Conservation (phyloP, 495 filamentous ascomycete genomes). For the Bacidia rubella region DNA sequence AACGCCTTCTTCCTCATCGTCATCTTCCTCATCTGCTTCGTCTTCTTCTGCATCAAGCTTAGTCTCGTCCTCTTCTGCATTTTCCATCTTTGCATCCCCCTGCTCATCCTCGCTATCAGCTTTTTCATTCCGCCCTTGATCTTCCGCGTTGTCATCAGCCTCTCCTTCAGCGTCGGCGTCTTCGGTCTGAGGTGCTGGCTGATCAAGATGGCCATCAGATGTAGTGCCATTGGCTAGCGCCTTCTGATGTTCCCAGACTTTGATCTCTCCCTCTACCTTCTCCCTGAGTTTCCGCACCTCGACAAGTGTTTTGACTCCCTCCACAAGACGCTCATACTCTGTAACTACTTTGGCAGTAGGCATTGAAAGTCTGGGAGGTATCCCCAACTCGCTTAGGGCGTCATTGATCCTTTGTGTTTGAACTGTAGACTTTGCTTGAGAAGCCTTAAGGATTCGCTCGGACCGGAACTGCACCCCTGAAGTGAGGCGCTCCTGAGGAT, state of each 20-base stretch:
- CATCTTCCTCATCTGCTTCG: conserved; percentile 2
- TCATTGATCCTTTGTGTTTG: conserved; percentile 70
- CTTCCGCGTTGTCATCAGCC: not conserved
- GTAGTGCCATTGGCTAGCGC: conserved; percentile 28
- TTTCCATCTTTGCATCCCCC: conserved; percentile 1
- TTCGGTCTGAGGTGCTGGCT: conserved; percentile 15
- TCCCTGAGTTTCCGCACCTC: conserved; percentile 74
- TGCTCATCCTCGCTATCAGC: not conserved
- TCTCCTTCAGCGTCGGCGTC: not conserved
- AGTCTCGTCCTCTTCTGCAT: conserved; percentile 17
- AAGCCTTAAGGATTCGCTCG: conserved; percentile 69
- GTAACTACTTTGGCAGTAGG: conserved; percentile 69
- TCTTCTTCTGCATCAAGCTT: not conserved
- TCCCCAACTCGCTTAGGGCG: conserved; percentile 63
- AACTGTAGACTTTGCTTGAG: conserved; percentile 67
- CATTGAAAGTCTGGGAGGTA: conserved; percentile 68
- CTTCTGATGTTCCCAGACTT: conserved; percentile 51
- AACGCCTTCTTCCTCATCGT: not conserved
- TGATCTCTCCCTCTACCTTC: conserved; percentile 75
- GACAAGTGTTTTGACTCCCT: conserved; percentile 57
- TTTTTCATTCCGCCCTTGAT: conserved; percentile 11
- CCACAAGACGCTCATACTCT: conserved; percentile 69
- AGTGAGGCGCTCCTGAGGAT: conserved; percentile 73
- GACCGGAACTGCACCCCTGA: conserved; percentile 64
- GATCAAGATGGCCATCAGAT: conserved; percentile 8